Evolutionary conservation across 2,329 filamentous ascomycete genomes (phyloP).

Genomic region (Aspergillus sp.): DNA sequence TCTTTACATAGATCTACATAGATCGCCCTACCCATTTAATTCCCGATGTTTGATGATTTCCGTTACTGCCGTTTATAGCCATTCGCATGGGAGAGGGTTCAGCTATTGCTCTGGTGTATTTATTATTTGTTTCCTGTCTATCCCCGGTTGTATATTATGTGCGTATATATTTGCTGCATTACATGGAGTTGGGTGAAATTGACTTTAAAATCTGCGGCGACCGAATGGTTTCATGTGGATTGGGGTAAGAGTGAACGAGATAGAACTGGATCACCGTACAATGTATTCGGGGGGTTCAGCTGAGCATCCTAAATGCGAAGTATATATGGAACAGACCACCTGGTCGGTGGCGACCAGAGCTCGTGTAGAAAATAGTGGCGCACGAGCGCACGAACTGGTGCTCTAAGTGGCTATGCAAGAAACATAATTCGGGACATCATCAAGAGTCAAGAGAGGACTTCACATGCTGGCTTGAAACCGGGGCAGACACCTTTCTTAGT

Average conservation of each 20-base stretch:
- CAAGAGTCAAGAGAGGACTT: not conserved
- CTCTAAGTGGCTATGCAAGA: not conserved
- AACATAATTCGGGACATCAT: not conserved
- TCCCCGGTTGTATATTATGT: slow-evolving; percentile 12
- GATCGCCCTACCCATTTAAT: not conserved
- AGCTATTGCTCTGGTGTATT: not conserved
- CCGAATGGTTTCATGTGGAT: not conserved
- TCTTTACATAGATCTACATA: slow-evolving; percentile 12
- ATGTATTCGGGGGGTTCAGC: not conserved
- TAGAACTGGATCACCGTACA: not conserved
- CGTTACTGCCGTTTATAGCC: not conserved
- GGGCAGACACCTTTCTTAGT: not conserved
- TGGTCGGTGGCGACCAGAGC: not conserved
- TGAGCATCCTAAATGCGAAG: not conserved
- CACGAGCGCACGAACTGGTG: not conserved
- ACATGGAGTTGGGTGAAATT: slow-evolving; percentile 18
- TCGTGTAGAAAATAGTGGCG: not conserved
- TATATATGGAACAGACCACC: not conserved
- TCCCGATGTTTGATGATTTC: not conserved
- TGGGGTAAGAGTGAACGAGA: not conserved
- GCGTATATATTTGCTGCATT: slow-evolving; percentile 6
- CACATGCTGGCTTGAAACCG: not conserved
- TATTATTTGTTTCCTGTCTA: not conserved
- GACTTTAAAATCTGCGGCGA: not conserved
- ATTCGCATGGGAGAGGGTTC: not conserved